A percentile compares a stretch with the other conserved stretches of the same genome.
Conservation (phyloP, 2,329 filamentous ascomycete species). For the Pseudohalonectria lignicola region DNA sequence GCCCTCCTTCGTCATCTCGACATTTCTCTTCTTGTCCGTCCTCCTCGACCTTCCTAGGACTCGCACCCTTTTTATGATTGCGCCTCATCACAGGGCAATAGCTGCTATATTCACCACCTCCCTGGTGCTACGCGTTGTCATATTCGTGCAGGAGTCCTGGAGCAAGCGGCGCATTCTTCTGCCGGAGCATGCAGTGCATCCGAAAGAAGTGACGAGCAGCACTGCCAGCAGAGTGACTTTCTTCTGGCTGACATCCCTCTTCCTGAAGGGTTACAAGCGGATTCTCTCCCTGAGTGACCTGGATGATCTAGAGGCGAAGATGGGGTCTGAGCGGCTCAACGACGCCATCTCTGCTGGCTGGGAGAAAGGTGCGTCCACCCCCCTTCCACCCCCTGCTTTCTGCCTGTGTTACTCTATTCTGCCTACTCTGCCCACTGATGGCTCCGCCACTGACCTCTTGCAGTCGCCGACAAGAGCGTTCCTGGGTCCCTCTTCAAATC, state of each 20-base stretch:
- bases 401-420: not conserved
- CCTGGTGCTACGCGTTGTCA: constrained; percentile 27
- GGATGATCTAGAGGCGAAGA: constrained; percentile 6
- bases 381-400: not conserved
- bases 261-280: constrained; percentile 35
- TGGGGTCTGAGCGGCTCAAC: constrained; percentile 17
- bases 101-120: constrained; percentile 28
- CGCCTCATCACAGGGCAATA: constrained; percentile 19
- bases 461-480: constrained; percentile 9
- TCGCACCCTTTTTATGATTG: constrained; percentile 28
- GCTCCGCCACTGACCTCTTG: too few species aligned
- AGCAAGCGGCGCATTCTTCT: constrained; percentile 30
- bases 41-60: constrained; percentile 31
- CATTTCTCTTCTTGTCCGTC: constrained; percentile 31
- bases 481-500: constrained; percentile 14
- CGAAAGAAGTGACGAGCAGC: constrained; percentile 21
- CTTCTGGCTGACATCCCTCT: constrained; percentile 41
- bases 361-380: constrained; percentile 1
- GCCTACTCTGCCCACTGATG: too few species aligned
- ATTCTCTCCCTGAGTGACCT: constrained; percentile 21
- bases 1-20: constrained; percentile 31
- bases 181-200: constrained; percentile 31
- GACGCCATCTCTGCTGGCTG: constrained; percentile 19
- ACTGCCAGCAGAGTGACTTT: constrained; percentile 36
- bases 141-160: constrained; percentile 30